Conservation (phyloP, 352 stramenopile genomes). For the Globisporangium alternatum region DNA sequence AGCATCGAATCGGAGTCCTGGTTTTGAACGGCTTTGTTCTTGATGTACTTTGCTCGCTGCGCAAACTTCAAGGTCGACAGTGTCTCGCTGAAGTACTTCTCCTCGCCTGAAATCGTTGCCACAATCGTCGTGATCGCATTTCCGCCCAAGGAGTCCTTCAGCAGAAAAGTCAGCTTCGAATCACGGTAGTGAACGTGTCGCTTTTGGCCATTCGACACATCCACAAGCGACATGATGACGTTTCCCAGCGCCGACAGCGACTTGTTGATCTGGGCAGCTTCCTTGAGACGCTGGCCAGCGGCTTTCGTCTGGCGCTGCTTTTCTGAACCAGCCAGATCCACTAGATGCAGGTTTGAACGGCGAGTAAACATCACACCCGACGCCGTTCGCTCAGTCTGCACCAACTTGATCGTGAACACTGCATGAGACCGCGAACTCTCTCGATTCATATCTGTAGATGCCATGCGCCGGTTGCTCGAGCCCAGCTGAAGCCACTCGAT, state of each 20-base stretch:
- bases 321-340: conserved; percentile 87
- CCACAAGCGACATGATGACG: conserved; percentile 87
- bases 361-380: conserved; percentile 58
- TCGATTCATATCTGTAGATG: conserved; percentile 96
- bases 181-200: conserved; percentile 85
- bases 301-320: conserved; percentile 83
- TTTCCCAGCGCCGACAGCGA: conserved; percentile 85
- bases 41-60: conserved; percentile 87
- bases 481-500: conserved; percentile 75
- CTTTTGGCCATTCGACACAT: conserved; percentile 77
- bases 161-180: conserved; percentile 82
- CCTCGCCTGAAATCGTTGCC: conserved; percentile 71
- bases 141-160: conserved; percentile 77
- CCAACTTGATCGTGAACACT: conserved; percentile 95
- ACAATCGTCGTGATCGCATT: conserved; percentile 88
- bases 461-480: conserved; percentile 90
- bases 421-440: conserved; percentile 95
- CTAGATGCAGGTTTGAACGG: conserved; percentile 77
- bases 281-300: conserved; percentile 79
- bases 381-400: conserved; percentile 72
- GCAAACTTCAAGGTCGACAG: conserved; percentile 87
- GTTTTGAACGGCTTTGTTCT: conserved; percentile 87
- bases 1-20: conserved; percentile 78
- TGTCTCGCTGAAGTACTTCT: conserved; percentile 86
- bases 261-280: conserved; percentile 90